Evolutionary conservation across 176 grass and related monocot species (phyloP).

Genomic region (Aegilops tauschii): DNA sequence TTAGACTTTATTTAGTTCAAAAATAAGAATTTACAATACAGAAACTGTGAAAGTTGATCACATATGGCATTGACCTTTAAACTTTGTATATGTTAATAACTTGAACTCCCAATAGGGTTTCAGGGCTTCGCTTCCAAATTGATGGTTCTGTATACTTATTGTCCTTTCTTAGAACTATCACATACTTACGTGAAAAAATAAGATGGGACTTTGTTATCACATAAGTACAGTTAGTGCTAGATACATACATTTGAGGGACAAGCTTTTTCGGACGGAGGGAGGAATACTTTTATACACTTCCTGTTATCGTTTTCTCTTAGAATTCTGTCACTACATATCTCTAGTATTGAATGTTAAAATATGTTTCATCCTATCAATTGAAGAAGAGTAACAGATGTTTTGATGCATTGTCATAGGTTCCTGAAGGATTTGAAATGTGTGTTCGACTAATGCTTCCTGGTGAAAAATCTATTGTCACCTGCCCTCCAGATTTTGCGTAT

Average conservation of each 20-base stretch:
- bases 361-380: neutral
- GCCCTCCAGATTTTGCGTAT: conserved; percentile 98
- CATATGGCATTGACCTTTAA: neutral
- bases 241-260: too few relatives aligned
- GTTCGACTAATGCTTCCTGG: conserved; percentile 97
- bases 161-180: neutral
- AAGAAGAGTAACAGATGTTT: neutral
- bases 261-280: too few relatives aligned
- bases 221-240: too few relatives aligned
- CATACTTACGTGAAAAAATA: neutral
- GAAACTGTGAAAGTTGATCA: conserved; percentile 2
- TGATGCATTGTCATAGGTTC: conserved; percentile 57
- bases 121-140: neutral
- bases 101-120: neutral
- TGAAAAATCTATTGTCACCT: conserved; percentile 81
- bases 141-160: neutral
- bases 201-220: neutral
- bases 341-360: neutral
- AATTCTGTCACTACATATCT: neutral
- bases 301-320: too few relatives aligned
- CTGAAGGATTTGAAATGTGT: conserved; percentile 97
- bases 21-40: neutral
- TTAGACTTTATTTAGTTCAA: neutral
- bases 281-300: too few relatives aligned
- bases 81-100: neutral